Evolutionary conservation across 371 early-diverging fungal genomes (phyloP).

Genomic region (Quaeritorhiza haematococci): DNA sequence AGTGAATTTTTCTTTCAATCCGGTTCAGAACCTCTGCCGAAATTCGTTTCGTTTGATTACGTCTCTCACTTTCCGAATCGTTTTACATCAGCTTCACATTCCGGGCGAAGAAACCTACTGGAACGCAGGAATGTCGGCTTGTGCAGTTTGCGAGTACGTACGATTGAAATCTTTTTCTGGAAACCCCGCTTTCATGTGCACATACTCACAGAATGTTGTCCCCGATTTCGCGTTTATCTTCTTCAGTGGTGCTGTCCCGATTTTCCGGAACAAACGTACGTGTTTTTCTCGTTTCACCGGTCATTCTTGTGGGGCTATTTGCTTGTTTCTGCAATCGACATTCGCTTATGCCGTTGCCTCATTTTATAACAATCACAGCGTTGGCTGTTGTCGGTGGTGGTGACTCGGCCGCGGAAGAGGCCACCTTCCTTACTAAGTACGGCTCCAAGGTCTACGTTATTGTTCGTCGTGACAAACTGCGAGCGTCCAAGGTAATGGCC

Average conservation of each 20-base stretch:
- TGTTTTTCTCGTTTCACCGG: not conserved
- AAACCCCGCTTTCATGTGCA: constrained; percentile 26
- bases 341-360: not conserved
- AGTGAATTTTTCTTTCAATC: too few relatives aligned
- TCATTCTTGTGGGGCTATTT: not conserved
- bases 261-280: constrained; percentile 82
- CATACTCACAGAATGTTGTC: too few relatives aligned
- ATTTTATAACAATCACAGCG: constrained; percentile 2
- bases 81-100: constrained; percentile 7
- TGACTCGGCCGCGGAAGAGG: constrained; percentile 68
- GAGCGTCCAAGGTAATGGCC: constrained; percentile 59
- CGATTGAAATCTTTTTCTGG: too few relatives aligned
- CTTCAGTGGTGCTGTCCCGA: constrained; percentile 94
- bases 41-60: constrained; percentile 37
- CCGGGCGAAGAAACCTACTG: constrained; percentile 76
- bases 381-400: constrained; percentile 67
- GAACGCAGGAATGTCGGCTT: constrained; percentile 72
- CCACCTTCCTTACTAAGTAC: constrained; percentile 57
- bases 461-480: constrained; percentile 54
- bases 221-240: too few relatives aligned
- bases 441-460: constrained; percentile 59
- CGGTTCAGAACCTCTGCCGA: constrained; percentile 34
- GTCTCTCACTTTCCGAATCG: not conserved
- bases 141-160: constrained; percentile 76
- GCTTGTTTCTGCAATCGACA: not conserved